Evolutionary conservation across 805 yeast species (phyloP).

Genomic region (Suhomyces pyralidae): DNA sequence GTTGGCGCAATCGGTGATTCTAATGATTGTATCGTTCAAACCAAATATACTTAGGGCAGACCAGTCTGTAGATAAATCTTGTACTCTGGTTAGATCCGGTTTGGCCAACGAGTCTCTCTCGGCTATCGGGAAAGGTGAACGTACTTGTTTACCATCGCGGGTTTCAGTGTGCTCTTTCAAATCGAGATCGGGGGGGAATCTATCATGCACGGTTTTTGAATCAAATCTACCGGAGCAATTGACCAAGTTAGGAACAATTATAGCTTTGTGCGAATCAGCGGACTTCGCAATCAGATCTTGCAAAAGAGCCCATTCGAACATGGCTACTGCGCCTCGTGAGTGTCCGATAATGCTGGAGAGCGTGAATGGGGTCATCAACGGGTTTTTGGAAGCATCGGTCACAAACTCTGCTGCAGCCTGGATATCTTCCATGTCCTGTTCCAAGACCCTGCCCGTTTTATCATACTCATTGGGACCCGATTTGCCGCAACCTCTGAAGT

Average conservation of each 20-base stretch:
- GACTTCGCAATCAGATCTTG: conserved; percentile 36
- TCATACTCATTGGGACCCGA: conserved; percentile 51
- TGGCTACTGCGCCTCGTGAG: conserved; percentile 75
- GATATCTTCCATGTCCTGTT: conserved; percentile 68
- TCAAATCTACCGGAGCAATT: conserved; percentile 73
- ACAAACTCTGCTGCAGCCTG: conserved; percentile 36
- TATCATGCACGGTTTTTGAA: conserved; percentile 44
- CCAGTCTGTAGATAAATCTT: conserved; percentile 42
- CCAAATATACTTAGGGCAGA: conserved; percentile 73
- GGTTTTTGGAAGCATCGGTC: conserved; percentile 25
- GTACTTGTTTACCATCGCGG: conserved; percentile 49
- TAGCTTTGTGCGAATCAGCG: conserved; percentile 25
- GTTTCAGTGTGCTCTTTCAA: conserved; percentile 30
- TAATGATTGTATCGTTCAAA: conserved; percentile 60
- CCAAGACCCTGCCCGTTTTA: conserved; percentile 51
- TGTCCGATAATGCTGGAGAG: conserved; percentile 67
- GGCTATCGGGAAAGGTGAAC: conserved; percentile 40
- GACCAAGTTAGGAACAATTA: conserved; percentile 60
- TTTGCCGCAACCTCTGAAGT: conserved; percentile 82
- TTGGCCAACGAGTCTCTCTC: conserved; percentile 53
- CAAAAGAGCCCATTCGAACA: conserved; percentile 65
- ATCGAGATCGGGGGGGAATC: conserved; percentile 26
- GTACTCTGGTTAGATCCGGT: conserved; percentile 44
- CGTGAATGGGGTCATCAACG: conserved; percentile 41
- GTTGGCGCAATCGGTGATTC: conserved; percentile 55